Percentiles rank a stretch among this genome's conserved stretches.
phyloP scores from a whole-genome alignment of 2,329 filamentous ascomycete species.

The Lasiodiplodia hormozganensis region DNA sequence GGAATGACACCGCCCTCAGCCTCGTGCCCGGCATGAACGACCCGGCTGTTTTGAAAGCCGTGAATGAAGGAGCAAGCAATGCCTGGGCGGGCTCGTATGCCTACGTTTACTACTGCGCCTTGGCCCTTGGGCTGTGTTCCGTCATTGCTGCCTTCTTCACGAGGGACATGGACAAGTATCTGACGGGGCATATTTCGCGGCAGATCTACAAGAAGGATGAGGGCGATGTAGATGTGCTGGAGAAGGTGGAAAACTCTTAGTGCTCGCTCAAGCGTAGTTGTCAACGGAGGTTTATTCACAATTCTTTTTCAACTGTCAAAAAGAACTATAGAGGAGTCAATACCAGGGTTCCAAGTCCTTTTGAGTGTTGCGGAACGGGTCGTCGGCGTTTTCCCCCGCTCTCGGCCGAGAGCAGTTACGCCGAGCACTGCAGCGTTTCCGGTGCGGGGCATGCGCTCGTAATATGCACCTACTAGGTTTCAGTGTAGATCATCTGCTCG shows the following conservation, averaged over 20 bases:
- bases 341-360: too few species aligned
- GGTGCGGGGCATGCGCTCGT: too few species aligned
- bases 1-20: slow-evolving; percentile 30
- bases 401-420: too few species aligned
- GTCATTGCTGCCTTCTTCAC: slow-evolving; percentile 32
- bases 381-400: too few species aligned
- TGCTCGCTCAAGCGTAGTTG: too few species aligned
- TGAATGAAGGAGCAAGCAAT: slow-evolving; percentile 32
- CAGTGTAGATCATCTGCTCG: too few species aligned
- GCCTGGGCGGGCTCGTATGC: slow-evolving; percentile 34
- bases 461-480: too few species aligned
- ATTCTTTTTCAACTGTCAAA: too few species aligned
- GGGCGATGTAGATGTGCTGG: slow-evolving; percentile 30
- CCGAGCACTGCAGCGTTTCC: too few species aligned
- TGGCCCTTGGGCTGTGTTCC: slow-evolving; percentile 33
- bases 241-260: background rate
- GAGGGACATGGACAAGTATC: slow-evolving; percentile 35
- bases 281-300: too few species aligned
- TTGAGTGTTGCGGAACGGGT: too few species aligned
- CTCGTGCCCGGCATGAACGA: slow-evolving; percentile 30
- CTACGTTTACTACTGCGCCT: slow-evolving; percentile 36
- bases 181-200: slow-evolving; percentile 35
- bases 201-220: slow-evolving; percentile 32
- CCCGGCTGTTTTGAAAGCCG: slow-evolving; percentile 32
- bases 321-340: too few species aligned